These are phyloP conservation scores for Tricladium varicosporioides DNA, from an alignment of 2,329 filamentous ascomycete genomes.

Conservation along the genomic window DNA sequence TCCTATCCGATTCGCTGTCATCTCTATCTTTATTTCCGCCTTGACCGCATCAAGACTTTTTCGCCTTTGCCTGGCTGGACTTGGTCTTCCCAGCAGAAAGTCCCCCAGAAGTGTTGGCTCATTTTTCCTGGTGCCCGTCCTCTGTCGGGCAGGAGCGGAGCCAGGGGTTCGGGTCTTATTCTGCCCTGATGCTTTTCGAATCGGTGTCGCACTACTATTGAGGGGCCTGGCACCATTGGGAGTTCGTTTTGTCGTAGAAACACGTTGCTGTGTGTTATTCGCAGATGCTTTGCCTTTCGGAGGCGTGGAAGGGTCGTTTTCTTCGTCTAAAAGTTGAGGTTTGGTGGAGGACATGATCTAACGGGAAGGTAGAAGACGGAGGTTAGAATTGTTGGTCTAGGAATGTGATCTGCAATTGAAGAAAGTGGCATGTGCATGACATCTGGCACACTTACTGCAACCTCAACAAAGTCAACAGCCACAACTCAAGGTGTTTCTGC, in stretches of 20 bases:
- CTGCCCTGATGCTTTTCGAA: slow-evolving; percentile 17
- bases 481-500: neutral
- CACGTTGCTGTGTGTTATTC: slow-evolving; percentile 17
- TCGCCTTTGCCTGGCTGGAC: slow-evolving; percentile 54
- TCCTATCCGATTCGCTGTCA: slow-evolving; percentile 51
- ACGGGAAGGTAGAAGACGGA: neutral
- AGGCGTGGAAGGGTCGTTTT: slow-evolving; percentile 3
- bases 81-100: slow-evolving; percentile 56
- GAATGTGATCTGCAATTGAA: slow-evolving; percentile 4
- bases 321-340: slow-evolving; percentile 12
- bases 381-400: slow-evolving; percentile 4
- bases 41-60: slow-evolving; percentile 59
- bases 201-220: slow-evolving; percentile 20
- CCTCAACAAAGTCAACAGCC: slow-evolving; percentile 1
- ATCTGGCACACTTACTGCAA: neutral
- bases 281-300: neutral
- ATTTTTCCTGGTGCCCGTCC: slow-evolving; percentile 21
- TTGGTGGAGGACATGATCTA: slow-evolving; percentile 13
- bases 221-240: slow-evolving; percentile 21
- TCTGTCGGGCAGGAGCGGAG: slow-evolving; percentile 27
- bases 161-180: slow-evolving; percentile 24
- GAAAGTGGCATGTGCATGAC: neutral
- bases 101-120: slow-evolving; percentile 53
- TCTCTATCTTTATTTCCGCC: slow-evolving; percentile 51
- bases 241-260: slow-evolving; percentile 18